Conservation (phyloP, 192 early-diverging fungal species). For the Backusella tarrabulga region DNA sequence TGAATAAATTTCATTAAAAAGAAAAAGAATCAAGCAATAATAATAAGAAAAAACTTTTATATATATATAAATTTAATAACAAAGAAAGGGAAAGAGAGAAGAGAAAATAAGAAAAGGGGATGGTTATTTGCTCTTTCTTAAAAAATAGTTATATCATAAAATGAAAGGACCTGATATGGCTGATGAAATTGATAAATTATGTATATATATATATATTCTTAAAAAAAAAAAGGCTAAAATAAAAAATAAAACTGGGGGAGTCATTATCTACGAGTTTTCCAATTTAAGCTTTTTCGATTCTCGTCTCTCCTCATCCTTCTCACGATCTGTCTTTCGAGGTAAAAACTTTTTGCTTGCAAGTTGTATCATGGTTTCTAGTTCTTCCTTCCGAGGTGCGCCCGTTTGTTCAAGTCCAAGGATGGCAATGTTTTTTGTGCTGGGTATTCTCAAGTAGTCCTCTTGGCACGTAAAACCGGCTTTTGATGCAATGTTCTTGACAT, state of each 20-base stretch:
- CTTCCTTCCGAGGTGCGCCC: background rate
- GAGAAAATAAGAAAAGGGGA: background rate
- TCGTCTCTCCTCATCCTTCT: conserved; percentile 44
- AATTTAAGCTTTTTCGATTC: conserved; percentile 29
- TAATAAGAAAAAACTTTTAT: background rate
- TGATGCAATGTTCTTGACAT: conserved; percentile 50
- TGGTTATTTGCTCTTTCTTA: background rate
- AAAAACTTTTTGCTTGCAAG: conserved; percentile 36
- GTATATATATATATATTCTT: conserved; percentile 9
- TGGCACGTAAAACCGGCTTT: conserved; percentile 60
- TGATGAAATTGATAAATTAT: background rate
- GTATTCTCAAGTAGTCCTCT: conserved; percentile 70
- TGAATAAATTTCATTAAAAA: conserved; percentile 15
- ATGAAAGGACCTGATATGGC: conserved; percentile 4
- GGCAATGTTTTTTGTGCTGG: conserved; percentile 79
- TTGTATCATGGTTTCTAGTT: conserved; percentile 23
- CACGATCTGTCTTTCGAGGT: conserved; percentile 52
- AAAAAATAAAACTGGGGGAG: conserved; percentile 6
- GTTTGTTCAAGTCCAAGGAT: conserved; percentile 50
- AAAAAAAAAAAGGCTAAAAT: conserved; percentile 6
- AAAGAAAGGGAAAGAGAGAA: background rate
- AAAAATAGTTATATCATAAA: background rate
- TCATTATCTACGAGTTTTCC: conserved; percentile 14
- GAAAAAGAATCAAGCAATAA: background rate
- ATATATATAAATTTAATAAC: background rate